Base-by-base conservation (phyloP, 331 rosid genomes). In the Stylosanthes scabra region DNA sequence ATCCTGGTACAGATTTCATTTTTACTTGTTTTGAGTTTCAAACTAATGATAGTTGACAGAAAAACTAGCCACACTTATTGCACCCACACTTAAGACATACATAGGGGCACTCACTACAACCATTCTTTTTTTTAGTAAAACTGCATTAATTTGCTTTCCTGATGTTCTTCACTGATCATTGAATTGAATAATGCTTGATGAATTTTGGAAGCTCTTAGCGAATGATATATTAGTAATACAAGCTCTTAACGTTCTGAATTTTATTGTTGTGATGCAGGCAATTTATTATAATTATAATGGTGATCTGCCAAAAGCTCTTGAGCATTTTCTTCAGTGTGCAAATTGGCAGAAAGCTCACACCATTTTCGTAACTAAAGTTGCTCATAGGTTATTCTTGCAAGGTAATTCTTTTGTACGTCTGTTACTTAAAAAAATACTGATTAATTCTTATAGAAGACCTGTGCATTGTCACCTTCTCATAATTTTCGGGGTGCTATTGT, bases 301-400 rank as follows among this genome's bases (percentile, higher is more conserved):
- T 81, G 86, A 91, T 69, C 90, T 78, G 68, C 64, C 90, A 8
- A 82, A 86, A 75, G 90, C 99, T 40, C 96, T 94, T 51, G 97
- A 94, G 78, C 89, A 91, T 78, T 91, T 83, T 77, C 91, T 91
- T 41, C 79, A 87, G 78, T 94, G 96, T 84, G 90, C 85, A 73
- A 85, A 91, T 79, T 94, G 97, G 97, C 95, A 84, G 81, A 94
- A 82, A 86, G 97, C 99, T 49, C 99, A 94, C 74, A 74, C 97
- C 50, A 83, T 87, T 56, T 94, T 94, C 12, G 49, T 89, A 65
- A 87, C 90, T 25, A 82, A 95, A 44, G 90, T 94, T 74, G 97
- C 97, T 72, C 88, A 85, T 82, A 82, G 49, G 67, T 68, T 94
- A 63, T 94, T 89, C 85, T 85, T 94, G 84, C 86, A 88, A 68